phyloP scores from a whole-genome alignment of 2,329 filamentous ascomycete species.

The Didymella sp. region DNA sequence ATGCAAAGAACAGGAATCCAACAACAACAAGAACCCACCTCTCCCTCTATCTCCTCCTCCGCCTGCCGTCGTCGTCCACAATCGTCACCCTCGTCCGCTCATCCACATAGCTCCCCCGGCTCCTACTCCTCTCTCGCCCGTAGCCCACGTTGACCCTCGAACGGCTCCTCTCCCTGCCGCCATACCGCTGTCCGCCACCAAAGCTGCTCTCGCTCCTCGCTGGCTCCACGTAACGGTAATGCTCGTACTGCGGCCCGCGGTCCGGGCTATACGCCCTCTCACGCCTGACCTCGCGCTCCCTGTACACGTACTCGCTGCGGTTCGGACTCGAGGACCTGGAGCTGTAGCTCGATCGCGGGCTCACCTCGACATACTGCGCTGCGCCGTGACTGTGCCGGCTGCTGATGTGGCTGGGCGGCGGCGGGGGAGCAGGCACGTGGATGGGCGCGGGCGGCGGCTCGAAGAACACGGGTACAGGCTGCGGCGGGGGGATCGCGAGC shows the following conservation, averaged over 20 bases:
- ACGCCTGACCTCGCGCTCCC: conserved; percentile 54
- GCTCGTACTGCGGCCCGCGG: conserved; percentile 52
- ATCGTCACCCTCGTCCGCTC: conserved; percentile 45
- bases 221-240: conserved; percentile 56
- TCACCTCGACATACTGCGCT: conserved; percentile 56
- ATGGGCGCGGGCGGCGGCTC: conserved; percentile 42
- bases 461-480: conserved; percentile 52
- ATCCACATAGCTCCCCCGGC: conserved; percentile 31
- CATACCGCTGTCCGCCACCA: conserved; percentile 36
- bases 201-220: conserved; percentile 41
- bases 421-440: conserved; percentile 24
- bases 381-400: conserved; percentile 28
- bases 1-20: neutral
- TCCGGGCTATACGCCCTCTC: conserved; percentile 47
- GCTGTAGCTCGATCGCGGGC: conserved; percentile 45
- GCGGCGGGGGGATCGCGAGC: conserved; percentile 49
- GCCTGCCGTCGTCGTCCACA: conserved; percentile 32
- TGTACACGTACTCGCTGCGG: conserved; percentile 52
- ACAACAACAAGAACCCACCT: neutral
- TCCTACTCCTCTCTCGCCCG: conserved; percentile 15
- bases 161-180: conserved; percentile 36
- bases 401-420: conserved; percentile 14
- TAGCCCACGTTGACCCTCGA: conserved; percentile 37
- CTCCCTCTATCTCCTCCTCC: conserved; percentile 31
- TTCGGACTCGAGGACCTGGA: conserved; percentile 40